Conservation (phyloP, 2,329 filamentous ascomycete species). For the Sarocladium brachiariae region DNA sequence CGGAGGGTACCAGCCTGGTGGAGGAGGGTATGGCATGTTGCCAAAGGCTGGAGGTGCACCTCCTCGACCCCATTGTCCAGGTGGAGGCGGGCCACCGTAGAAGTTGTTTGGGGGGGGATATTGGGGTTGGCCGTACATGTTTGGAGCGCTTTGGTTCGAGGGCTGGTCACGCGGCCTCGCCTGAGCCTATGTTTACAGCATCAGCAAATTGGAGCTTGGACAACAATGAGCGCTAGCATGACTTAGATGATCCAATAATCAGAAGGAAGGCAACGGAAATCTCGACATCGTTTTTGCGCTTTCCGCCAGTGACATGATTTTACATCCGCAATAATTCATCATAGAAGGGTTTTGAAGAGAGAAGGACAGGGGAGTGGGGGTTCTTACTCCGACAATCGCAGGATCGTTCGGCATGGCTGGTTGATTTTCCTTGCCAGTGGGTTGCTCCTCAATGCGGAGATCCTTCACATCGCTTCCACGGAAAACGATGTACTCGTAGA, state of each 20-base stretch:
- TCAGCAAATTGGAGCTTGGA: slow-evolving; percentile 20
- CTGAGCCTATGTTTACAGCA: not conserved
- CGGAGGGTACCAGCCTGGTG: slow-evolving; percentile 71
- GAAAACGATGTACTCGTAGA: slow-evolving; percentile 99
- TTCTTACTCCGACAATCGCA: slow-evolving; percentile 93
- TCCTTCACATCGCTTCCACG: slow-evolving; percentile 98
- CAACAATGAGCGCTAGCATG: slow-evolving; percentile 11
- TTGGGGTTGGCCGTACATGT: slow-evolving; percentile 34
- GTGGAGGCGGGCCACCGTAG: slow-evolving; percentile 44
- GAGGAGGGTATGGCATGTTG: slow-evolving; percentile 72
- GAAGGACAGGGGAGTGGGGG: slow-evolving; percentile 9
- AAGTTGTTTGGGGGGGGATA: slow-evolving; percentile 38
- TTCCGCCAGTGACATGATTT: slow-evolving; percentile 72
- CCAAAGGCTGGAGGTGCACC: slow-evolving; percentile 59
- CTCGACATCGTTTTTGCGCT: slow-evolving; percentile 96
- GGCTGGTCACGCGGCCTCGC: slow-evolving; percentile 1
- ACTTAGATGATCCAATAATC: slow-evolving; percentile 40
- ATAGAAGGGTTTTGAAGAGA: slow-evolving; percentile 32
- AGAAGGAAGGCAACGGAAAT: slow-evolving; percentile 99
- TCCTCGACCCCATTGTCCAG: slow-evolving; percentile 49
- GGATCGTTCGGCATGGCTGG: slow-evolving; percentile 87
- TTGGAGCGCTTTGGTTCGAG: slow-evolving; percentile 19
- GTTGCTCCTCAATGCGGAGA: slow-evolving; percentile 81
- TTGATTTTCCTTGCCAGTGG: slow-evolving; percentile 66
- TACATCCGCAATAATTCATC: slow-evolving; percentile 99